phyloP scores from a whole-genome alignment of 371 early-diverging fungal genomes.

The Blastocladiella emersonii region DNA sequence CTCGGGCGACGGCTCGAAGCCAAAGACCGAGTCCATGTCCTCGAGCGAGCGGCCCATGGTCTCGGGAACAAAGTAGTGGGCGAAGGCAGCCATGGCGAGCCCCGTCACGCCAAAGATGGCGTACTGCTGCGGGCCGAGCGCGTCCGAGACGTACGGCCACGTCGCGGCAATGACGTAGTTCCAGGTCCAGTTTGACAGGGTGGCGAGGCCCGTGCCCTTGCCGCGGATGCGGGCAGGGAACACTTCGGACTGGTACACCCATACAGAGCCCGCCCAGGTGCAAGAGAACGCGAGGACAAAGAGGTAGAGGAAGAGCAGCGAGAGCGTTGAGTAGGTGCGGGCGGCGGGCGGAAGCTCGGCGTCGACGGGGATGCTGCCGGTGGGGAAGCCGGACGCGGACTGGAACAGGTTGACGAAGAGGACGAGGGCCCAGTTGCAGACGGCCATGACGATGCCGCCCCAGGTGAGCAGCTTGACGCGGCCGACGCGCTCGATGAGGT shows the following conservation, averaged over 20 bases:
- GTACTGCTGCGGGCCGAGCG: conserved; percentile 22
- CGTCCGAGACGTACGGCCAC: conserved; percentile 16
- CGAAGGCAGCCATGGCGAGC: conserved; percentile 19
- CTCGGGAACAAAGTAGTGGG: conserved; percentile 13
- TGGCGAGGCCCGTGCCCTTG: conserved; percentile 72
- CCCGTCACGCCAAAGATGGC: conserved; percentile 14
- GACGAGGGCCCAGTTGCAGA: conserved; percentile 3
- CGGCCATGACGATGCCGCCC: conserved; percentile 25
- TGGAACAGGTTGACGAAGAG: conserved; percentile 6
- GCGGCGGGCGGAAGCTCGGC: too few species aligned
- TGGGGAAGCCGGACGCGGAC: too few species aligned
- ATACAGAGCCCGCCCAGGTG: conserved; percentile 84
- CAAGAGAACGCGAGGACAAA: too few species aligned
- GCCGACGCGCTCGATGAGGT: conserved; percentile 26
- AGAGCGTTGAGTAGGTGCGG: too few species aligned
- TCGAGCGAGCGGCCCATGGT: conserved; percentile 10
- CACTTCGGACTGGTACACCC: conserved; percentile 86
- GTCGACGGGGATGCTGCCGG: too few species aligned
- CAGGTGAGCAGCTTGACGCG: conserved; percentile 22
- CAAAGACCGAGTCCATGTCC: too few species aligned
- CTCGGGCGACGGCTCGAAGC: too few species aligned
- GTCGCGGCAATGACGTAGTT: conserved; percentile 45
- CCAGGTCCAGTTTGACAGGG: conserved; percentile 78
- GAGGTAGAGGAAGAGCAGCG: too few species aligned
- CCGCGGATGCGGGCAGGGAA: conserved; percentile 60